Evolutionary conservation across 148 eudicot species (phyloP).

Genomic region (Vaccinium corymbosum): DNA sequence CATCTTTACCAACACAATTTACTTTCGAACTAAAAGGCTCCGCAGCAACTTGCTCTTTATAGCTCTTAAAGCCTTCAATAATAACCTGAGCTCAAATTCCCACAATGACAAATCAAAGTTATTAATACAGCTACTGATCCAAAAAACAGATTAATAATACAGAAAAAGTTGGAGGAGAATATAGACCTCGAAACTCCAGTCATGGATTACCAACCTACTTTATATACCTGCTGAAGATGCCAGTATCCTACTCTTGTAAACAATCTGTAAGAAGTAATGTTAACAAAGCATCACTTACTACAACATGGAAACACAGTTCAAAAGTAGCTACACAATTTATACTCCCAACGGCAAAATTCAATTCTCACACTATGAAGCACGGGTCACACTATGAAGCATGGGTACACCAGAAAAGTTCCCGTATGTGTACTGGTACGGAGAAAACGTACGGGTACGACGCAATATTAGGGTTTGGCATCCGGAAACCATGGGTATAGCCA

Average conservation of each 20-base stretch:
- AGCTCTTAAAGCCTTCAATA: slow-evolving; percentile 98
- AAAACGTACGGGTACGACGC: too few relatives aligned
- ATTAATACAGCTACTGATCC: neutral
- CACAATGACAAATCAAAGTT: slow-evolving; percentile 5
- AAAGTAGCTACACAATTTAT: neutral
- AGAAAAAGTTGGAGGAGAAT: neutral
- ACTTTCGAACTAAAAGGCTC: slow-evolving; percentile 86
- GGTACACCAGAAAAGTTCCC: too few relatives aligned
- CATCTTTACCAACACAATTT: slow-evolving; percentile 82
- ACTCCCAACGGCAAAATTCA: neutral
- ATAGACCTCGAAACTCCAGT: neutral
- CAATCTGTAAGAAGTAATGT: slow-evolving; percentile 18
- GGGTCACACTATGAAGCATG: neutral
- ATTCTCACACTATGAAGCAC: neutral
- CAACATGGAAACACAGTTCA: neutral
- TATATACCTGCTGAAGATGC: slow-evolving; percentile 51
- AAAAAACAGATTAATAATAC: neutral
- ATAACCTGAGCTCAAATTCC: slow-evolving; percentile 50
- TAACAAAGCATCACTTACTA: slow-evolving; percentile 1
- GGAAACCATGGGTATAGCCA: too few relatives aligned
- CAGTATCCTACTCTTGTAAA: slow-evolving; percentile 21
- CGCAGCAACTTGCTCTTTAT: slow-evolving; percentile 86
- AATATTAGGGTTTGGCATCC: too few relatives aligned
- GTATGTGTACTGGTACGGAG: too few relatives aligned
- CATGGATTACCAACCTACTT: slow-evolving; percentile 41